phyloP scores from a whole-genome alignment of 495 filamentous ascomycete species.

The Hypoxylon crocopeplum region DNA sequence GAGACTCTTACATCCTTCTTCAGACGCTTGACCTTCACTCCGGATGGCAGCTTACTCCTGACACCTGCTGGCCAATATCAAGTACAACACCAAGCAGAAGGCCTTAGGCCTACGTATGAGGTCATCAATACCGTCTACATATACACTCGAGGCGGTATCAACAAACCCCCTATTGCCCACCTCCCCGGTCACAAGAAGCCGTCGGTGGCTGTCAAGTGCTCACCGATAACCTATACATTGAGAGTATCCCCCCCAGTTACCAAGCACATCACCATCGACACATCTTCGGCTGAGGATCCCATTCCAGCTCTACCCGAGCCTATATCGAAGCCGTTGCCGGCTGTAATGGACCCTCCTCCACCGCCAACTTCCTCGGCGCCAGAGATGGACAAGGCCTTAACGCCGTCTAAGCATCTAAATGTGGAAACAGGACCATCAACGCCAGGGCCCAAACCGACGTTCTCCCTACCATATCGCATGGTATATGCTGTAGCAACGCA shows the following conservation, averaged over 20 bases:
- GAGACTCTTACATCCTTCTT: constrained; percentile 99
- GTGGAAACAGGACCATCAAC: constrained; percentile 58
- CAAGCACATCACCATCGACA: constrained; percentile 92
- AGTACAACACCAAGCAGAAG: constrained; percentile 74
- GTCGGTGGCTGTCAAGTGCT: constrained; percentile 94
- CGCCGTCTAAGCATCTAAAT: constrained; percentile 53
- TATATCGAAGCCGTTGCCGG: constrained; percentile 63
- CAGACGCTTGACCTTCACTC: constrained; percentile 89
- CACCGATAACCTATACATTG: constrained; percentile 84
- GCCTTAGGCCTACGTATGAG: constrained; percentile 77
- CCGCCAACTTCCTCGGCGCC: constrained; percentile 60
- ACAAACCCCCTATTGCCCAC: constrained; percentile 97
- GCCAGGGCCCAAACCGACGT: constrained; percentile 70
- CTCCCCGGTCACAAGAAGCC: constrained; percentile 98
- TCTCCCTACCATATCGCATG: constrained; percentile 88
- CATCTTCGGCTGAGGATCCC: constrained; percentile 82
- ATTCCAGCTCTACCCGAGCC: constrained; percentile 87
- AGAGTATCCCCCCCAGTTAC: constrained; percentile 72
- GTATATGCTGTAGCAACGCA: constrained; percentile 98
- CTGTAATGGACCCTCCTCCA: constrained; percentile 86
- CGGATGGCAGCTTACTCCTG: constrained; percentile 92
- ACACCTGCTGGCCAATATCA: constrained; percentile 97
- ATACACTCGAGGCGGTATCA: constrained; percentile 94
- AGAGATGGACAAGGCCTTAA: constrained; percentile 52
- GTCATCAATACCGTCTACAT: constrained; percentile 98